Percentiles rank a stretch among this genome's conserved stretches.
These are phyloP conservation scores for Lactuca saligna DNA, from an alignment of 129 eudicot genomes.

Conservation along the genomic window DNA sequence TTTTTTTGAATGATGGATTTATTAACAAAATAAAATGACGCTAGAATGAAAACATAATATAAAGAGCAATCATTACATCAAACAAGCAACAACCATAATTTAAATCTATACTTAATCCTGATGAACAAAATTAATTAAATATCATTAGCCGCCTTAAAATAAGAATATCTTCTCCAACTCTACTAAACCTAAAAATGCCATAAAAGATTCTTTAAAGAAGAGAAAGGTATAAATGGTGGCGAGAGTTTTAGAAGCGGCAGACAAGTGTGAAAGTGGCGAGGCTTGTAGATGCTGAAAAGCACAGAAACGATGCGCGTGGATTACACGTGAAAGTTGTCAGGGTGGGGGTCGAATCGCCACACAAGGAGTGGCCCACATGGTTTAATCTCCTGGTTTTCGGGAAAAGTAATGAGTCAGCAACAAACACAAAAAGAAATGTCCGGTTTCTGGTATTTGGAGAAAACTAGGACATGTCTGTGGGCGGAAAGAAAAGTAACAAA, in stretches of 20 bases:
- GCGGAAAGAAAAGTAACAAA: neutral
- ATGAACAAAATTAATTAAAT: no score
- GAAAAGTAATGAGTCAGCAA: neutral
- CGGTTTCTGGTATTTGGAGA: constrained; percentile 1
- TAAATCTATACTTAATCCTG: no score
- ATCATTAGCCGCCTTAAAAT: no score
- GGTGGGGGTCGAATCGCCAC: neutral
- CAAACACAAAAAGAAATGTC: neutral
- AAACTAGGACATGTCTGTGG: neutral
- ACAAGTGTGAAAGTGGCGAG: neutral
- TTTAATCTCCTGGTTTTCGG: neutral
- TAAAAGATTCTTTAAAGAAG: neutral
- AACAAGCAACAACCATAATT: no score
- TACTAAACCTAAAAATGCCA: no score
- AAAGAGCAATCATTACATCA: no score
- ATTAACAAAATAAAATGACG: no score
- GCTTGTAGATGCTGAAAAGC: neutral
- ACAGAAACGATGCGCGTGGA: neutral
- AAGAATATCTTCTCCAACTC: no score
- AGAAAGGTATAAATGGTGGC: neutral
- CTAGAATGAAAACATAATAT: no score
- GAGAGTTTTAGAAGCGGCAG: neutral
- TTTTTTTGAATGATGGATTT: no score
- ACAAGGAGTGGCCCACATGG: neutral
- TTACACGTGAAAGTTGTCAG: neutral